Conservation (phyloP, 1,284 basidiomycete genomes). For the Trametes hirsuta region DNA sequence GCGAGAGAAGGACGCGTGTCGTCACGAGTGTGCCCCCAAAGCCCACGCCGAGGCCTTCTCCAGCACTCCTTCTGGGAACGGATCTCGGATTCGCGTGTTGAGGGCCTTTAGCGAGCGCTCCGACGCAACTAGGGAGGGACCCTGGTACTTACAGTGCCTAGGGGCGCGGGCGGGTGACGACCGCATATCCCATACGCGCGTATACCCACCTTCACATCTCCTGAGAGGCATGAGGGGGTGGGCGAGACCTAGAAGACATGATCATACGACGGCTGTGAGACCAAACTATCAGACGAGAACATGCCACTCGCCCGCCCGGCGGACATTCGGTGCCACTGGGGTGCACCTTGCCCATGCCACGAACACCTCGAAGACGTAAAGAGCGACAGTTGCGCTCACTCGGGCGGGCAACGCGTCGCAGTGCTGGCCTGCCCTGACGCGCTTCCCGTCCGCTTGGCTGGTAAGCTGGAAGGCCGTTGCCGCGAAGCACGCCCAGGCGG, state of each 20-base stretch:
- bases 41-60: not conserved
- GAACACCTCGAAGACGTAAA: slow-evolving; percentile 9
- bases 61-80: slow-evolving; percentile 1
- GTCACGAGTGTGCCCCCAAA: slow-evolving; percentile 11
- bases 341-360: not conserved
- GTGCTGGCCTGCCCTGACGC: not conserved
- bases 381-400: not conserved
- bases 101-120: slow-evolving; percentile 4
- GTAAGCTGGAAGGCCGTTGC: not conserved
- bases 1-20: slow-evolving; percentile 1
- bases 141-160: not conserved
- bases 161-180: not conserved
- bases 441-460: not conserved
- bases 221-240: not conserved
- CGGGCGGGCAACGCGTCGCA: not conserved
- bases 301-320: slow-evolving; percentile 4
- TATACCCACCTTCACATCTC: slow-evolving; percentile 1
- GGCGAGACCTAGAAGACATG: not conserved
- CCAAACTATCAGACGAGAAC: not conserved
- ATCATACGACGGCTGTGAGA: slow-evolving; percentile 12
- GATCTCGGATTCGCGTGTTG: slow-evolving; percentile 3
- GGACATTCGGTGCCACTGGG: not conserved
- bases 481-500: not conserved
- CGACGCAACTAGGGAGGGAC: not conserved
- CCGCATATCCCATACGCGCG: not conserved